phyloP scores from a whole-genome alignment of 2,329 filamentous ascomycete species.

The Corinectria fuckeliana region DNA sequence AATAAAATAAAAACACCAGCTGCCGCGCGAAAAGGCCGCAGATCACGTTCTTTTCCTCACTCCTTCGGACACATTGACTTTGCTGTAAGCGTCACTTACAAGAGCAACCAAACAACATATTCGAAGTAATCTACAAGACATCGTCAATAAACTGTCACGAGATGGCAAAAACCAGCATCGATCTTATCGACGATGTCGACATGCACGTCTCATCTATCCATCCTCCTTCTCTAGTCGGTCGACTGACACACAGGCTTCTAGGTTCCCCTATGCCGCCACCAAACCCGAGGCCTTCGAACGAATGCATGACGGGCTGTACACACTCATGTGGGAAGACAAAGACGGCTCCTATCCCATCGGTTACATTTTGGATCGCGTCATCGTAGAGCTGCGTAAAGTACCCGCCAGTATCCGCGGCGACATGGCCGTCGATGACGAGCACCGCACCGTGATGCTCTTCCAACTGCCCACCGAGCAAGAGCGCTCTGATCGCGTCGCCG shows the following conservation, averaged over 20 bases:
- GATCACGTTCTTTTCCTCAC: background rate
- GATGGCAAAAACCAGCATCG: slow-evolving; percentile 36
- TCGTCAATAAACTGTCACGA: background rate
- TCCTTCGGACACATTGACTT: too few species aligned
- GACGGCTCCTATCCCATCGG: slow-evolving; percentile 71
- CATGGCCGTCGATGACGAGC: slow-evolving; percentile 64
- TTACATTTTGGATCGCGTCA: slow-evolving; percentile 60
- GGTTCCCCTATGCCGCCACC: slow-evolving; percentile 78
- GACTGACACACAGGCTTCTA: slow-evolving; percentile 42
- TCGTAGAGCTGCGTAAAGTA: slow-evolving; percentile 55
- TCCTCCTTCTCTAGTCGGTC: too few species aligned
- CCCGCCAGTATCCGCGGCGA: slow-evolving; percentile 60
- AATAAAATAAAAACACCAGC: background rate
- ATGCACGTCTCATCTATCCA: slow-evolving; percentile 23
- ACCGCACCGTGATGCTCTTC: slow-evolving; percentile 70
- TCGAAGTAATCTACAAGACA: too few species aligned
- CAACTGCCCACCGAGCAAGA: slow-evolving; percentile 63
- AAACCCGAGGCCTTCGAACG: slow-evolving; percentile 62
- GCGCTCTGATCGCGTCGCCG: slow-evolving; percentile 63
- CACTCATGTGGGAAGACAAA: slow-evolving; percentile 67
- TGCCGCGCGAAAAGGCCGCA: background rate
- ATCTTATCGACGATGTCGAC: slow-evolving; percentile 36
- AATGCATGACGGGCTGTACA: slow-evolving; percentile 68
- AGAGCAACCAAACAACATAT: too few species aligned
- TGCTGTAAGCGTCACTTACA: background rate